A percentile compares a stretch with the other conserved stretches of the same genome.
Evolutionary conservation across 495 filamentous ascomycete genomes (phyloP).

Genomic region (Lophium mytilinum): DNA sequence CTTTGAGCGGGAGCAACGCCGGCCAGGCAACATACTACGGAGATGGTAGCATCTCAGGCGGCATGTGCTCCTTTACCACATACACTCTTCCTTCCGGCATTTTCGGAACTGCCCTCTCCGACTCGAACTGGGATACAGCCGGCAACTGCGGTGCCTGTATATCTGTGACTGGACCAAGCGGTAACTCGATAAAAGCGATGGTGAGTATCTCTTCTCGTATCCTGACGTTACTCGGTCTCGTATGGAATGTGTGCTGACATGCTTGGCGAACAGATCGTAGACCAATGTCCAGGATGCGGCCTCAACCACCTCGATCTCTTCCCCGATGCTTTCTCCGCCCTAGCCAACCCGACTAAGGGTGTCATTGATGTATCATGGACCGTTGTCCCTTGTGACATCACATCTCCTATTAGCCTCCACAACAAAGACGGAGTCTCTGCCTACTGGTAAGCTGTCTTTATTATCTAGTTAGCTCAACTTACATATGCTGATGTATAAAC

Average conservation of each 20-base stretch:
- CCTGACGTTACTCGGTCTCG: neutral
- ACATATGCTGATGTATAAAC: constrained; percentile 13
- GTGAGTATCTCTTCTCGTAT: constrained; percentile 30
- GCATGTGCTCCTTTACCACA: constrained; percentile 49
- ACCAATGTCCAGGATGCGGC: constrained; percentile 52
- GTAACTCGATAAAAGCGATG: constrained; percentile 56
- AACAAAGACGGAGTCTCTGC: constrained; percentile 49
- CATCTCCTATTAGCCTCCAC: constrained; percentile 43
- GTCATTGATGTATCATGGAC: constrained; percentile 48
- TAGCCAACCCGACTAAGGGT: constrained; percentile 41
- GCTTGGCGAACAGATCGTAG: constrained; percentile 44
- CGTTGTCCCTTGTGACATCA: constrained; percentile 44
- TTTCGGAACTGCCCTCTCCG: constrained; percentile 48
- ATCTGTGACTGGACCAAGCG: constrained; percentile 42
- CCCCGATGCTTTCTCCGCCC: constrained; percentile 44
- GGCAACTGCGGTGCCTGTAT: constrained; percentile 51
- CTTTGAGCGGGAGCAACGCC: neutral
- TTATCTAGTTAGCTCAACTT: constrained; percentile 44
- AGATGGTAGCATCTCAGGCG: constrained; percentile 46
- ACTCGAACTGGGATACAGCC: constrained; percentile 43
- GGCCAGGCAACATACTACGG: constrained; percentile 40
- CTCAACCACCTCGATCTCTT: constrained; percentile 54
- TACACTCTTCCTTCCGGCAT: constrained; percentile 49
- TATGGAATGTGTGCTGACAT: neutral
- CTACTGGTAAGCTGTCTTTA: constrained; percentile 35